Evolutionary conservation across 148 eudicot species (phyloP).

Genomic region (Spergularia bocconei): DNA sequence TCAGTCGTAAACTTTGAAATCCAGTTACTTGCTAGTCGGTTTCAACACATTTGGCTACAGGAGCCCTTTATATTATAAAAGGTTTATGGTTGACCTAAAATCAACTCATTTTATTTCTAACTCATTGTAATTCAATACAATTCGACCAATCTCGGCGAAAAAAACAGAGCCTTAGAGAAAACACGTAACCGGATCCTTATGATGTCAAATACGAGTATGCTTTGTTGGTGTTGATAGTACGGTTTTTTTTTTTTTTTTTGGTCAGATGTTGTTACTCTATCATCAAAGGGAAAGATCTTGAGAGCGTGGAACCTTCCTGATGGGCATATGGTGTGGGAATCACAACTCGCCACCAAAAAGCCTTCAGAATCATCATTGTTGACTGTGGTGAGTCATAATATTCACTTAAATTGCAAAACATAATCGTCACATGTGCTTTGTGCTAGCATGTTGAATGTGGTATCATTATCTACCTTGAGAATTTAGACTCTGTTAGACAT

Average conservation of each 20-base stretch:
- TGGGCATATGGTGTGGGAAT: constrained; percentile 99
- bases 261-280: constrained; percentile 80
- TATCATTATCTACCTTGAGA: constrained; percentile 7
- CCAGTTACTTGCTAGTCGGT: background rate
- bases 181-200: too few species aligned
- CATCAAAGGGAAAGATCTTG: constrained; percentile 75
- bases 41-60: background rate
- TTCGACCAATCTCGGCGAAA: background rate
- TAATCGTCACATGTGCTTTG: background rate
- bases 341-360: constrained; percentile 57
- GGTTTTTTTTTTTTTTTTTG: background rate
- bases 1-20: background rate
- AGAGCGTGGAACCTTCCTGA: constrained; percentile 99
- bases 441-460: background rate
- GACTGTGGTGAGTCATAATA: constrained; percentile 59
- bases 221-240: background rate
- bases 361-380: constrained; percentile 62
- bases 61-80: too few species aligned
- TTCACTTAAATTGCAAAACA: background rate
- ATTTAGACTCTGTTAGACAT: background rate
- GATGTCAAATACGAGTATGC: too few species aligned
- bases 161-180: background rate
- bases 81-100: too few species aligned
- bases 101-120: too few species aligned
- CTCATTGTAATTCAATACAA: background rate